phyloP scores from a whole-genome alignment of 371 early-diverging fungal species.

The Mortierella sp. region DNA sequence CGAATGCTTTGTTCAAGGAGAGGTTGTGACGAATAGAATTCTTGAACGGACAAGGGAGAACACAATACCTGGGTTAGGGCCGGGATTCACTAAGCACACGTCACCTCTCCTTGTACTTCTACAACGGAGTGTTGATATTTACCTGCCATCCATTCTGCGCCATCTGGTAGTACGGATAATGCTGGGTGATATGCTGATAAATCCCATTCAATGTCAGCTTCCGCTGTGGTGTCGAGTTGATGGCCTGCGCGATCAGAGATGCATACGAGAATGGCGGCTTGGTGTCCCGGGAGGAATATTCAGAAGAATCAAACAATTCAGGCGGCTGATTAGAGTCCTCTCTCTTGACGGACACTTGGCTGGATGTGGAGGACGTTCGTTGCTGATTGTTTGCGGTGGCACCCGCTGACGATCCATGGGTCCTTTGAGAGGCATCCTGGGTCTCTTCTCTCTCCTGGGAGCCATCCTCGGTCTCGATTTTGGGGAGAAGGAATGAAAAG shows the following conservation, averaged over 20 bases:
- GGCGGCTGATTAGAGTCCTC: constrained; percentile 11
- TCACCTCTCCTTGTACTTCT: neutral
- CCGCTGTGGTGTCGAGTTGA: constrained; percentile 74
- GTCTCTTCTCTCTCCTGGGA: constrained; percentile 38
- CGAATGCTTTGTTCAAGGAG: constrained; percentile 94
- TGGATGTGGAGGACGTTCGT: neutral
- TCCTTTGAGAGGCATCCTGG: constrained; percentile 16
- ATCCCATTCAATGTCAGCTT: constrained; percentile 88
- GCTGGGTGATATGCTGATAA: constrained; percentile 83
- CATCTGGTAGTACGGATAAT: constrained; percentile 87
- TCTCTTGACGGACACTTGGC: neutral
- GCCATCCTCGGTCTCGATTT: constrained; percentile 57
- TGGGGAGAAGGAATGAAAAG: constrained; percentile 80
- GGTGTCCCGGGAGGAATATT: constrained; percentile 52
- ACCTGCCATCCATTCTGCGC: constrained; percentile 90
- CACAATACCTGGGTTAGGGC: too few relatives aligned
- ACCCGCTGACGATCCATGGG: neutral
- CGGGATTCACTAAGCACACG: too few relatives aligned
- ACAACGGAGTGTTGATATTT: constrained; percentile 2
- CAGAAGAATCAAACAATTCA: constrained; percentile 41
- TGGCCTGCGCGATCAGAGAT: constrained; percentile 89
- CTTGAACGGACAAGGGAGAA: constrained; percentile 51
- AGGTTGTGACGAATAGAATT: constrained; percentile 98
- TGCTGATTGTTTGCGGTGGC: neutral
- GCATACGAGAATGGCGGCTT: constrained; percentile 92